Conservation (phyloP, 169 alveolate species). For the Perkinsus olseni region DNA sequence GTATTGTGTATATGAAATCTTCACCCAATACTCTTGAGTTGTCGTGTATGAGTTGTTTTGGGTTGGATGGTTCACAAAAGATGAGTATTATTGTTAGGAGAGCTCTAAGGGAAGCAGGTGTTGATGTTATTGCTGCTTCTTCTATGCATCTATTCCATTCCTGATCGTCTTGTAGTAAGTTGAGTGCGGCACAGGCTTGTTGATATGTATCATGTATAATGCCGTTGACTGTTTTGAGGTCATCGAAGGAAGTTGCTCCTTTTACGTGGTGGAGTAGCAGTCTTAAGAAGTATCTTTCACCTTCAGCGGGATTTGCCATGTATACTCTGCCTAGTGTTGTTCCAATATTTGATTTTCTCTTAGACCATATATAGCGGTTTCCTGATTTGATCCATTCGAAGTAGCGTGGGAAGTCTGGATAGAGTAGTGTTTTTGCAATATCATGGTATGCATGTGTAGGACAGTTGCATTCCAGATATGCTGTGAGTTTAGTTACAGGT, state of each 20-base stretch:
- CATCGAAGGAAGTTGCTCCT: neutral
- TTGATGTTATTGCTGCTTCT: neutral
- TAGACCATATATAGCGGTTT: too few species aligned
- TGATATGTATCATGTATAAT: neutral
- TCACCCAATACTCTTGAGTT: too few species aligned
- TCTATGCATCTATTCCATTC: neutral
- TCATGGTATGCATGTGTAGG: neutral
- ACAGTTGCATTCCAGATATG: neutral
- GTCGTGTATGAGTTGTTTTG: too few species aligned
- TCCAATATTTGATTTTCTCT: too few species aligned
- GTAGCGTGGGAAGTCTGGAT: neutral
- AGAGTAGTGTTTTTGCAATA: neutral
- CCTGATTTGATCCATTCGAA: neutral
- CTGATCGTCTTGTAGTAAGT: neutral
- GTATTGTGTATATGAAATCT: too few species aligned
- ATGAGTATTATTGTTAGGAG: neutral
- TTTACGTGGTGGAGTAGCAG: neutral
- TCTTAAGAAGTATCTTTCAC: neutral
- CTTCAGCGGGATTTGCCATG: neutral
- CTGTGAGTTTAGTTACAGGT: neutral
- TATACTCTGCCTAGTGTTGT: neutral
- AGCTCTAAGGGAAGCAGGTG: neutral
- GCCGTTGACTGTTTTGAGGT: neutral
- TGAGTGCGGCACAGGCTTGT: neutral
- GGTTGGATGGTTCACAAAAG: too few species aligned